phyloP scores from a whole-genome alignment of 1,284 basidiomycete species.

The Cutaneotrichosporon sp. region DNA sequence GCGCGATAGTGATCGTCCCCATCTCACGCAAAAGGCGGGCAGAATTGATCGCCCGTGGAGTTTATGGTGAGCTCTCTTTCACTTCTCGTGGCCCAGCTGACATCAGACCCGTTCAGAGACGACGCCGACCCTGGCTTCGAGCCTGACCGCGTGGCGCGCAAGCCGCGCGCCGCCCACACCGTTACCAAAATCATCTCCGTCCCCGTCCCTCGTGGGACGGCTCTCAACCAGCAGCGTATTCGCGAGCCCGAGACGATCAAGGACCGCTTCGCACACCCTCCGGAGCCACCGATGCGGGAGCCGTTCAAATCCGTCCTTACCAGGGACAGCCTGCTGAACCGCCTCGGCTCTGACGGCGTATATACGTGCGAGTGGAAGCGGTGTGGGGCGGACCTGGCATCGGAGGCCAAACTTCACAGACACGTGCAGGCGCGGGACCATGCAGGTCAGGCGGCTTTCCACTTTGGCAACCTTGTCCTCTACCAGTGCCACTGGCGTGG shows the following conservation, averaged over 20 bases:
- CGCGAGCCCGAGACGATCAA: constrained; percentile 33
- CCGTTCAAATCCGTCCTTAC: constrained; percentile 33
- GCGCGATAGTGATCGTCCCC: constrained; percentile 2
- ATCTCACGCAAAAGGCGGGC: constrained; percentile 16
- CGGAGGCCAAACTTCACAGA: constrained; percentile 30
- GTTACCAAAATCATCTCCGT: neutral
- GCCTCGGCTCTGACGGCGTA: constrained; percentile 14
- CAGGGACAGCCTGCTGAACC: constrained; percentile 30
- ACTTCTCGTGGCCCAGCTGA: constrained; percentile 4
- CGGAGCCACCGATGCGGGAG: constrained; percentile 31
- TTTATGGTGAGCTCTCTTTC: constrained; percentile 13
- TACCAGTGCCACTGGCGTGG: constrained; percentile 37
- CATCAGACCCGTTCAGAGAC: constrained; percentile 18
- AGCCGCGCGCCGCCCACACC: neutral
- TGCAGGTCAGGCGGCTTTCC: constrained; percentile 27
- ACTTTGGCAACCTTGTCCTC: constrained; percentile 9
- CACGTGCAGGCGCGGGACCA: constrained; percentile 34
- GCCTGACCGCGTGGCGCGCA: neutral
- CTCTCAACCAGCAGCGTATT: constrained; percentile 17
- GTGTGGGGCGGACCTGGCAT: constrained; percentile 37
- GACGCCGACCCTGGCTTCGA: constrained; percentile 1
- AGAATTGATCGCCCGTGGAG: constrained; percentile 15
- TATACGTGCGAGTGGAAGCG: constrained; percentile 42
- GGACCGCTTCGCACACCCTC: constrained; percentile 31
- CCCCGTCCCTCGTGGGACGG: neutral